Percentiles rank a stretch among this genome's conserved stretches.
These are phyloP conservation scores for Arbutus unedo DNA, from an alignment of 148 eudicot species.

Conservation along the genomic window DNA sequence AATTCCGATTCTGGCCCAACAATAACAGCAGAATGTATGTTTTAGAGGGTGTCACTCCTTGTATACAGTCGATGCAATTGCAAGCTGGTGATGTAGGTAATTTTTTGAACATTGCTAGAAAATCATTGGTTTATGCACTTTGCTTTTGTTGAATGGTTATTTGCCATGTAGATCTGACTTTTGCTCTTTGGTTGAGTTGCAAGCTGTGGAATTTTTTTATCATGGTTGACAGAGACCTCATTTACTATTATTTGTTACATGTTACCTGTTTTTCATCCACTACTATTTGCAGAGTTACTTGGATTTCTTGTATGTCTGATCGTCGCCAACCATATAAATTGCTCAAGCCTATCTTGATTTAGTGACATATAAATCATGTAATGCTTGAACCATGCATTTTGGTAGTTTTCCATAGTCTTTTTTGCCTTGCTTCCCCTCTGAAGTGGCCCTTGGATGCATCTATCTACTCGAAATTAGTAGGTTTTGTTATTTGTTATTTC, in stretches of 20 bases:
- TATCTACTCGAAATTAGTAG: not conserved
- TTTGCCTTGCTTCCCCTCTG: not conserved
- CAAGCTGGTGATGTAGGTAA: constrained; percentile 82
- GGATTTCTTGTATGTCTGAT: too few relatives aligned
- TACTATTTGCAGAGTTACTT: not conserved
- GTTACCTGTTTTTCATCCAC: not conserved
- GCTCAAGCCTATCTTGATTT: not conserved
- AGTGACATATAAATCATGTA: not conserved
- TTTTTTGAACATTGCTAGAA: constrained; percentile 2
- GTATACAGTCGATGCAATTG: constrained; percentile 67
- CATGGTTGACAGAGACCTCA: not conserved
- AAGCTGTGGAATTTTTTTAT: not conserved
- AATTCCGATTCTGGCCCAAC: constrained; percentile 74
- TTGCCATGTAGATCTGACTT: not conserved
- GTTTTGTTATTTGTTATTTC: not conserved
- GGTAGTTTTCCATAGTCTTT: not conserved
- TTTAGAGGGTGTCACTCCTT: constrained; percentile 73
- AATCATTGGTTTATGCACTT: not conserved
- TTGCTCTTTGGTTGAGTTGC: not conserved
- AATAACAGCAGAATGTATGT: constrained; percentile 80
- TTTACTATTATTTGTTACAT: not conserved
- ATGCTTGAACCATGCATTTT: not conserved
- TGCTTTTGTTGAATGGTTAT: constrained; percentile 8
- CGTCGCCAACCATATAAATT: not conserved
- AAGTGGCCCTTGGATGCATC: not conserved